Evolutionary conservation across 768 basidiomycete genomes (phyloP), one percentile per base, ranked within the genome.

Genomic region (Mycena rosella): DNA sequence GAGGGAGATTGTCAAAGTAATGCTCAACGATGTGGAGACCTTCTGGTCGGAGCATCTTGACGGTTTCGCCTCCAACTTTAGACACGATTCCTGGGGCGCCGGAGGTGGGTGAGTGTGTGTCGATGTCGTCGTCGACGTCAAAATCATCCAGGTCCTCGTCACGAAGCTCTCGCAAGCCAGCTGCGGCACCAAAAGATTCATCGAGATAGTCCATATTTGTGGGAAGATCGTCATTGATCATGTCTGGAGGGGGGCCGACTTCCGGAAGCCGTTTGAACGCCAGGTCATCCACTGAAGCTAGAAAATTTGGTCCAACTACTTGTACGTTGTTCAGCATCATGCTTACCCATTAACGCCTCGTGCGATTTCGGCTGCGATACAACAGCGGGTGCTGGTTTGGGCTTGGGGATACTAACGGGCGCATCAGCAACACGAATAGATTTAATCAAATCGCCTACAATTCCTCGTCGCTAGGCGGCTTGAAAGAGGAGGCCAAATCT

Each of bases 151-250:
- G 74, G 66, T 91, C 92, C 51, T 94, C 92, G 61, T 93, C 92
- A 32, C 84, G 83, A 56, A 92, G 83, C 74, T 89, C 91, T 56
- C 88, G 86, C 20, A 95, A 80, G 17, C 94, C 94, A 6, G 89
- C 92, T 20, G 93, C 90, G 26, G 92, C 81, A 44, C 92, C 90
- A 69, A 94, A 94, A 4, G 93, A 91, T 58, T 87, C 88, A 70
- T 96, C 94, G 51, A 99, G 83, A 74, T 96, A 99, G 74, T 96
- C 94, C 52, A 85, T 80, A 76, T 99, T 97, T 24, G 86, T 92
- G 0, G 97, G 97, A 11, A 99, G 82, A 76, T 99, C 96, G 73
- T 99, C 97, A 34, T 84, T 82, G 63, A 99, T 91, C 89, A 98
- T 90, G 78, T 98, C 97, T 17, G 94, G 90, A 11, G 89, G 86